Conservation (phyloP, 371 early-diverging fungal genomes). For the Mucor velutinosus region DNA sequence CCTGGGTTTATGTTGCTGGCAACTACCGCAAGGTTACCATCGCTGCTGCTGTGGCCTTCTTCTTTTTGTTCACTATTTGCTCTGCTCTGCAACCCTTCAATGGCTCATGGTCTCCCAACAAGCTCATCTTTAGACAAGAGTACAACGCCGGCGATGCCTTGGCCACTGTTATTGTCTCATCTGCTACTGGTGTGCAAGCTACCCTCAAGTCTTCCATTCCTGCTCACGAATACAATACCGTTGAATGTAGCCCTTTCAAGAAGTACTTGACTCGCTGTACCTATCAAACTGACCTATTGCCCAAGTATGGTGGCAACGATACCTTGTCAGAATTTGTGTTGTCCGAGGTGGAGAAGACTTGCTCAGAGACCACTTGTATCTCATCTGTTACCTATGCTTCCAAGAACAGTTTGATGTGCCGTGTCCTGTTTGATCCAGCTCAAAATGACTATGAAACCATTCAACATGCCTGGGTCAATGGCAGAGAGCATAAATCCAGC, state of each 20-base stretch:
- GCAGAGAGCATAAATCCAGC: constrained; percentile 5
- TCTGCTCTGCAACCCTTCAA: constrained; percentile 41
- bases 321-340: constrained; percentile 27
- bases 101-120: constrained; percentile 43
- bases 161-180: constrained; percentile 31
- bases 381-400: constrained; percentile 23
- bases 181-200: constrained; percentile 24
- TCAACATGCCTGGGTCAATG: constrained; percentile 27
- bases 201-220: constrained; percentile 27
- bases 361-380: constrained; percentile 19
- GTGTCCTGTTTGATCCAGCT: constrained; percentile 28
- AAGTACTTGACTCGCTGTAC: constrained; percentile 29
- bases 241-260: constrained; percentile 20
- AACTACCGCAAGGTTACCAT: constrained; percentile 19
- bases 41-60: constrained; percentile 5
- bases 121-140: constrained; percentile 37
- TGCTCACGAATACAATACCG: constrained; percentile 23
- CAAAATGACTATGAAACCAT: constrained; percentile 5
- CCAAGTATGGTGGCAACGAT: constrained; percentile 26
- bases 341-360: constrained; percentile 15
- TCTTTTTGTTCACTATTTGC: constrained; percentile 38
- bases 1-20: constrained; percentile 44
- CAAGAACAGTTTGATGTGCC: constrained; percentile 46
- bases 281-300: constrained; percentile 35
- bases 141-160: constrained; percentile 31